Percentiles rank a stretch among this genome's conserved stretches.
These are phyloP conservation scores for Lepidium didymum DNA, from an alignment of 345 rosid species.

Conservation along the genomic window DNA sequence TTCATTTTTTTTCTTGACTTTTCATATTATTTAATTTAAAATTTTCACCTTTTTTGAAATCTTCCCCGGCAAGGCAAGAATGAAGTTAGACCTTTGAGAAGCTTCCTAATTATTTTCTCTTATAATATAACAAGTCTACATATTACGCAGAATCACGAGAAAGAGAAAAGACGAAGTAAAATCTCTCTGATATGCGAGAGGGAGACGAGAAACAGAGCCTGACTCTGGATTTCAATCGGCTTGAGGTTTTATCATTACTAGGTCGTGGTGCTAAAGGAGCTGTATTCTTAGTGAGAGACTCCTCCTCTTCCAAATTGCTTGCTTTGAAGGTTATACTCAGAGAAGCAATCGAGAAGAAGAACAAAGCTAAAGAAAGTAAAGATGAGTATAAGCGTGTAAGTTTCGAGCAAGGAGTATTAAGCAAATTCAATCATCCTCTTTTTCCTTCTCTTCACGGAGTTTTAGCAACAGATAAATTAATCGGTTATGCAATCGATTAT, in stretches of 20 bases:
- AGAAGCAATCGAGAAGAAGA: conserved; percentile 57
- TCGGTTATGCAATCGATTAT: conserved; percentile 84
- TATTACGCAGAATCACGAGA: background rate
- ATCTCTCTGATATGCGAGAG: background rate
- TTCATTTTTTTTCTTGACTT: background rate
- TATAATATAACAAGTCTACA: background rate
- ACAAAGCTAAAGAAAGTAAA: background rate
- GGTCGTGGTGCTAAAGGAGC: conserved; percentile 95
- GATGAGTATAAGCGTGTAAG: conserved; percentile 47
- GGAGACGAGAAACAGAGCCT: background rate
- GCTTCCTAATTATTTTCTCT: background rate
- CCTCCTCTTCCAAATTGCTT: conserved; percentile 12
- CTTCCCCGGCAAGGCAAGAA: conserved; percentile 25
- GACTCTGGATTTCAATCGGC: conserved; percentile 31
- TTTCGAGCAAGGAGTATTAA: conserved; percentile 61
- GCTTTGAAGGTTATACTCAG: conserved; percentile 77
- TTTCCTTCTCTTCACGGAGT: conserved; percentile 70
- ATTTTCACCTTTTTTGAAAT: background rate
- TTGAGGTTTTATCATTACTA: conserved; percentile 48
- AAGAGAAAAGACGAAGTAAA: background rate
- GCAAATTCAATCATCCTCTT: conserved; percentile 58
- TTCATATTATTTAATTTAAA: background rate
- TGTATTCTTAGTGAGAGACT: conserved; percentile 55
- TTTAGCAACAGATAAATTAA: conserved; percentile 53
- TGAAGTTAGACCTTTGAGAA: background rate